Evolutionary conservation across 2,329 filamentous ascomycete species (phyloP).

Genomic region (Botryotinia globosa): DNA sequence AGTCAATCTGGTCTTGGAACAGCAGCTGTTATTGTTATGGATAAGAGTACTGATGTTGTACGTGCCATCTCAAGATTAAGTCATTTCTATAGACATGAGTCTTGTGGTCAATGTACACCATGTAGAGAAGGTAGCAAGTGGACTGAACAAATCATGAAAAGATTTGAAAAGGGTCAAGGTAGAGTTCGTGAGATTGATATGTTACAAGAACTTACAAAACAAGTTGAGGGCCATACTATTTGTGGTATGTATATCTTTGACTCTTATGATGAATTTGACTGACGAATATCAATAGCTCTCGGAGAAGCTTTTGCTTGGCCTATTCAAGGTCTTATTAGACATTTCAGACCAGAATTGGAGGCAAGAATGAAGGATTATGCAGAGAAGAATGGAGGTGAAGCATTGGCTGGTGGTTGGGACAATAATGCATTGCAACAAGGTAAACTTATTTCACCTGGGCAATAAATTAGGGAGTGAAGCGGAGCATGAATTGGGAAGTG

Average conservation of each 20-base stretch:
- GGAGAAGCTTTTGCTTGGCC: constrained; percentile 99
- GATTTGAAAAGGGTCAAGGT: constrained; percentile 88
- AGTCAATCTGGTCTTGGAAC: constrained; percentile 96
- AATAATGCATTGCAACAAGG: constrained; percentile 73
- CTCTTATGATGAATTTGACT: not conserved
- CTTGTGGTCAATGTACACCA: constrained; percentile 97
- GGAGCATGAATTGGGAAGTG: constrained; percentile 17
- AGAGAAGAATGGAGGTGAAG: constrained; percentile 66
- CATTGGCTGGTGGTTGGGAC: constrained; percentile 85
- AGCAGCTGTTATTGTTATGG: constrained; percentile 97
- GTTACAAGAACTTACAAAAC: constrained; percentile 98
- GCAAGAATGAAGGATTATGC: constrained; percentile 82
- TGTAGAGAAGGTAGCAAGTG: constrained; percentile 98
- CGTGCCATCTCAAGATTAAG: constrained; percentile 88
- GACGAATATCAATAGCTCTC: constrained; percentile 55
- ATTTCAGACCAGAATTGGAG: constrained; percentile 96
- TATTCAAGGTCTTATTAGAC: constrained; percentile 94
- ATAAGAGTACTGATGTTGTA: constrained; percentile 95
- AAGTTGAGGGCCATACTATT: constrained; percentile 98
- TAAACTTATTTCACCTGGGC: constrained; percentile 81
- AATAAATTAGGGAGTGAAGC: constrained; percentile 54
- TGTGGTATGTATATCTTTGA: constrained; percentile 64
- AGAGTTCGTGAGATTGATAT: constrained; percentile 95
- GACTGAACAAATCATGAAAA: constrained; percentile 98
- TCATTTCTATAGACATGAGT: constrained; percentile 98